Percentiles rank a stretch among this genome's conserved stretches.
These are phyloP conservation scores for Clavulina sp. DNA, from an alignment of 768 basidiomycete genomes.

Conservation along the genomic window DNA sequence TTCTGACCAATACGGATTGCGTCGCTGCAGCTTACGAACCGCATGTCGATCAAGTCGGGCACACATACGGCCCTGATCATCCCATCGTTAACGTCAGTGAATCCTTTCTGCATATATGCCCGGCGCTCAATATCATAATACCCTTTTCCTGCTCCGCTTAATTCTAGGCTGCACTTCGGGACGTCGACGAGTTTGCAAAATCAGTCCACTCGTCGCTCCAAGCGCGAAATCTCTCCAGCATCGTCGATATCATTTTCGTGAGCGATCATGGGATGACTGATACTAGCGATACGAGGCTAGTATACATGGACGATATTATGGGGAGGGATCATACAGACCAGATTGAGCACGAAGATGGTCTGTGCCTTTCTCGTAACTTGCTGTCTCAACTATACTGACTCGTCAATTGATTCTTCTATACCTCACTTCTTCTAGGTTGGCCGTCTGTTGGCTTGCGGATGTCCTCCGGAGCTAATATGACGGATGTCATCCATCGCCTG, in stretches of 20 bases:
- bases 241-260: conserved; percentile 80
- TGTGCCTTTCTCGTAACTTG: neutral
- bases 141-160: neutral
- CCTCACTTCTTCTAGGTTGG: conserved; percentile 36
- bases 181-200: conserved; percentile 59
- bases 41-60: conserved; percentile 73
- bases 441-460: conserved; percentile 79
- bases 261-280: conserved; percentile 87
- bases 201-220: conserved; percentile 45
- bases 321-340: conserved; percentile 40
- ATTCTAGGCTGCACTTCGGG: conserved; percentile 37
- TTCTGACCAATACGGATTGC: no score
- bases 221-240: conserved; percentile 57
- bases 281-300: conserved; percentile 54
- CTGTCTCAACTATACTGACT: neutral
- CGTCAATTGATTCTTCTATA: neutral
- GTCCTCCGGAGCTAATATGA: conserved; percentile 34
- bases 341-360: conserved; percentile 59
- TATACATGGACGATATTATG: conserved; percentile 71
- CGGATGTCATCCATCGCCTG: conserved; percentile 27
- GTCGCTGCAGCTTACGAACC: conserved; percentile 54
- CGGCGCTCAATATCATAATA: neutral
- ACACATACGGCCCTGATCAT: conserved; percentile 51
- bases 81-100: conserved; percentile 46
- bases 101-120: conserved; percentile 2